Percentiles rank a stretch among this genome's conserved stretches.
Conservation (phyloP, 2,329 filamentous ascomycete genomes). For the Beauveria varroae region DNA sequence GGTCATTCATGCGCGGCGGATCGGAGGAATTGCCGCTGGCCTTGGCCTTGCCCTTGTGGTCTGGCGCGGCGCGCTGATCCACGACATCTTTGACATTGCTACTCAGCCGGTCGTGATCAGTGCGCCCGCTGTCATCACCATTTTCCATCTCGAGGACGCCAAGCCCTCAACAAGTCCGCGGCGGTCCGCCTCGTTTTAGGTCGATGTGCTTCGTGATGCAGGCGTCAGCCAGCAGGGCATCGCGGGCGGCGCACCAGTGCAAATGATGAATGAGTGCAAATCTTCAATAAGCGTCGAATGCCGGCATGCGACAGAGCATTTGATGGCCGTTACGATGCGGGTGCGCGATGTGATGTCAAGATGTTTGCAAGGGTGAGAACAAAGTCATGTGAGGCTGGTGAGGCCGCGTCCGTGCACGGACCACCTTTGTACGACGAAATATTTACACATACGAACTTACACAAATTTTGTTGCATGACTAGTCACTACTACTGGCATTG, state of each 20-base stretch:
- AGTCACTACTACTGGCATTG: background rate
- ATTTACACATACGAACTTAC: background rate
- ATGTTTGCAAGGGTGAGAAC: constrained; percentile 6
- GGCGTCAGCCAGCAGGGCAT: constrained; percentile 1
- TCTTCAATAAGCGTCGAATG: background rate
- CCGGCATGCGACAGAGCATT: background rate
- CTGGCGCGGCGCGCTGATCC: constrained; percentile 22
- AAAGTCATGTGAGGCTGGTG: constrained; percentile 25
- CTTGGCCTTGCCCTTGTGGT: constrained; percentile 25
- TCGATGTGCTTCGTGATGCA: constrained; percentile 1
- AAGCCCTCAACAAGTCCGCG: constrained; percentile 34
- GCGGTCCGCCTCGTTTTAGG: background rate
- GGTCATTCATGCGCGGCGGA: constrained; percentile 43
- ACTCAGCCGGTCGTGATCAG: constrained; percentile 45
- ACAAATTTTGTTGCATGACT: background rate
- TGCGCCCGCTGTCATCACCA: constrained; percentile 45
- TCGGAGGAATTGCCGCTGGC: constrained; percentile 18
- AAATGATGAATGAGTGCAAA: background rate
- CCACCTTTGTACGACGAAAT: constrained; percentile 10
- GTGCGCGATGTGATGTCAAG: constrained; percentile 9
- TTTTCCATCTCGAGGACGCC: constrained; percentile 48
- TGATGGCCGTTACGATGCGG: constrained; percentile 2
- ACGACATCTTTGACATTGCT: constrained; percentile 38
- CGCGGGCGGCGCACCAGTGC: background rate
- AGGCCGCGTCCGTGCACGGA: constrained; percentile 17